phyloP scores from a whole-genome alignment of 2,329 filamentous ascomycete species.

The Sphaerulina populicola region DNA sequence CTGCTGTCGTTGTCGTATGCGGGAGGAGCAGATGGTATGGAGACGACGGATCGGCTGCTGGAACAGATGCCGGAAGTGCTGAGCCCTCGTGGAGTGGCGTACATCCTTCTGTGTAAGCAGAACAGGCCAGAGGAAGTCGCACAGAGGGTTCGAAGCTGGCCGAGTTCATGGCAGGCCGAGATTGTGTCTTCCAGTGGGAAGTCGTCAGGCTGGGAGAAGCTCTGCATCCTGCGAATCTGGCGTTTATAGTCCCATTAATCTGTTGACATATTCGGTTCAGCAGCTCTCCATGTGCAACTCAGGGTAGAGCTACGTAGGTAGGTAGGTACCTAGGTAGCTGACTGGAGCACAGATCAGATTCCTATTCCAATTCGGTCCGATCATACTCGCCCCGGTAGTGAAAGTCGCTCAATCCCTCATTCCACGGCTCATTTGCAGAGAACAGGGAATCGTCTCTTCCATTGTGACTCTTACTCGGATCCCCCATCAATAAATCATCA shows the following conservation, averaged over 20 bases:
- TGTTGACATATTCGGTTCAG: neutral
- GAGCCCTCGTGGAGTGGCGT: conserved; percentile 64
- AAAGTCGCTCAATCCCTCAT: conserved; percentile 29
- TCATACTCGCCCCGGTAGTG: conserved; percentile 26
- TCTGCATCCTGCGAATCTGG: conserved; percentile 85
- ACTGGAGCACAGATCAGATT: neutral
- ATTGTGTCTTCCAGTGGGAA: conserved; percentile 76
- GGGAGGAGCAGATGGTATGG: conserved; percentile 85
- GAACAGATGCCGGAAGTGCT: conserved; percentile 59
- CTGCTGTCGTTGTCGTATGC: conserved; percentile 81
- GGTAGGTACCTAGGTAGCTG: neutral
- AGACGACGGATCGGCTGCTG: conserved; percentile 75
- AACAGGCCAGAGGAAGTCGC: conserved; percentile 75
- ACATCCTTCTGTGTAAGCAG: conserved; percentile 80
- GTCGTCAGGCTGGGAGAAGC: conserved; percentile 86
- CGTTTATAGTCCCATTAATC: conserved; percentile 32
- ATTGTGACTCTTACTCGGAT: conserved; percentile 8
- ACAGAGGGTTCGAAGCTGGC: conserved; percentile 51
- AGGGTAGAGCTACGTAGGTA: neutral
- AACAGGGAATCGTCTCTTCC: conserved; percentile 24
- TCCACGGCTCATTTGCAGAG: conserved; percentile 28
- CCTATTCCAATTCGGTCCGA: conserved; percentile 23
- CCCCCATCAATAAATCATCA: conserved; percentile 20
- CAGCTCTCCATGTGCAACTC: neutral
- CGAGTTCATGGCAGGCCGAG: conserved; percentile 59